phyloP scores from a whole-genome alignment of 177 flowering plant species.

The Vitis hybrid region DNA sequence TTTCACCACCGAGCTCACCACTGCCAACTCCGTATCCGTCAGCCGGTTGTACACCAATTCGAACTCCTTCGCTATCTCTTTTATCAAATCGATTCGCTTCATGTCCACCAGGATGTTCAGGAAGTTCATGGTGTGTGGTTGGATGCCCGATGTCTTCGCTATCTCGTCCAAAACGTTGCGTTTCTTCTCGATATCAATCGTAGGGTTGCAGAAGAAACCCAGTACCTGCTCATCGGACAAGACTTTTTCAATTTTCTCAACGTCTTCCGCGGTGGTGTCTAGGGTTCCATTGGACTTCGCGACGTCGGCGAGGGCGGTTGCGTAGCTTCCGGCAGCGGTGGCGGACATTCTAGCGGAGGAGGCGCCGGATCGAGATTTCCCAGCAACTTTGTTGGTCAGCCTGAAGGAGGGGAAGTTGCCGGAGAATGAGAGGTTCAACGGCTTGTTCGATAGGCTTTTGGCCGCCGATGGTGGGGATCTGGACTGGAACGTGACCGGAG shows the following conservation, averaged over 20 bases:
- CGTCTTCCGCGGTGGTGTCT: slow-evolving; percentile 58
- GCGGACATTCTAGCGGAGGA: slow-evolving; percentile 52
- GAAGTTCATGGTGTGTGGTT: slow-evolving; percentile 64
- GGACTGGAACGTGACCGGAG: slow-evolving; percentile 42
- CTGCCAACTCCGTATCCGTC: slow-evolving; percentile 78
- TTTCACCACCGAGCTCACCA: slow-evolving; percentile 80
- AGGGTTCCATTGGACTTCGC: slow-evolving; percentile 60
- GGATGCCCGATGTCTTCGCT: slow-evolving; percentile 30
- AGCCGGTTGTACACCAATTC: slow-evolving; percentile 61
- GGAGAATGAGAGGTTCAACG: slow-evolving; percentile 42
- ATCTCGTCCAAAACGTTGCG: slow-evolving; percentile 49
- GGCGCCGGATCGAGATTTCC: slow-evolving; percentile 10
- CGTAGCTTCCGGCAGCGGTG: slow-evolving; percentile 67
- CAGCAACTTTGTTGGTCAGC: slow-evolving; percentile 19
- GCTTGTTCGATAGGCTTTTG: slow-evolving; percentile 6
- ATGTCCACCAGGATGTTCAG: slow-evolving; percentile 68
- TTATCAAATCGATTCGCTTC: slow-evolving; percentile 52
- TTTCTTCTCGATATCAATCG: slow-evolving; percentile 42
- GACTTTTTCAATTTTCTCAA: slow-evolving; percentile 59
- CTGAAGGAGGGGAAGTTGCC: slow-evolving; percentile 31
- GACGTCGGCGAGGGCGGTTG: slow-evolving; percentile 74
- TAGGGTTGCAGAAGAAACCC: slow-evolving; percentile 63
- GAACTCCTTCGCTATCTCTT: slow-evolving; percentile 74
- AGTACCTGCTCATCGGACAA: slow-evolving; percentile 46
- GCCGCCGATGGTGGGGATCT: slow-evolving; percentile 21